phyloP scores from a whole-genome alignment of 495 filamentous ascomycete genomes.

The Penicillium herquei region DNA sequence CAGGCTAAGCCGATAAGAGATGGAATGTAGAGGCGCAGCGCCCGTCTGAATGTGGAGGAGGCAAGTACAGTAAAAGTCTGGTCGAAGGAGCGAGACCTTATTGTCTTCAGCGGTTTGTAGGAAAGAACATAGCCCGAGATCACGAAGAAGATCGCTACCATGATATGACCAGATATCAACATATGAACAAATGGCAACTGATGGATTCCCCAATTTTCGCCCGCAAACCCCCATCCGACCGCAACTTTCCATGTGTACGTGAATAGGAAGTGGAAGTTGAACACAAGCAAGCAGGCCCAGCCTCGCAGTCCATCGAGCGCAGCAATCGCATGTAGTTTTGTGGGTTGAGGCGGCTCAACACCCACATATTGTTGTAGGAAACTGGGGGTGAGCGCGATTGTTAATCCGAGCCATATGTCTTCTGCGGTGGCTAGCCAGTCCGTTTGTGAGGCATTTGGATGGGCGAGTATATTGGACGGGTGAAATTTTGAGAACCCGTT shows the following conservation, averaged over 20 bases:
- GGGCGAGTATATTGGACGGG: constrained; percentile 30
- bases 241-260: constrained; percentile 49
- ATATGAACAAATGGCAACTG: constrained; percentile 65
- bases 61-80: constrained; percentile 48
- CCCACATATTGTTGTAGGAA: constrained; percentile 42
- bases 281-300: constrained; percentile 51
- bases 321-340: constrained; percentile 44
- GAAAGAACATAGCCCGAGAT: constrained; percentile 69
- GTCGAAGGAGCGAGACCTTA: constrained; percentile 53
- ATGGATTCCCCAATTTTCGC: constrained; percentile 52
- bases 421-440: constrained; percentile 32
- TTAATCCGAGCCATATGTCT: constrained; percentile 28
- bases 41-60: constrained; percentile 64
- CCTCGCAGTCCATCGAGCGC: constrained; percentile 52
- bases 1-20: constrained; percentile 55
- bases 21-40: constrained; percentile 62
- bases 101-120: constrained; percentile 60
- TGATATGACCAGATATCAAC: constrained; percentile 62
- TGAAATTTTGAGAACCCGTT: constrained; percentile 27
- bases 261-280: constrained; percentile 55
- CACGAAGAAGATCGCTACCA: constrained; percentile 74
- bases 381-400: constrained; percentile 38
- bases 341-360: constrained; percentile 25
- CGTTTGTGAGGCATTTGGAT: constrained; percentile 25
- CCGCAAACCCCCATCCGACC: constrained; percentile 46